phyloP scores from a whole-genome alignment of 2,329 filamentous ascomycete species.

The Knoxdaviesia proteae region DNA sequence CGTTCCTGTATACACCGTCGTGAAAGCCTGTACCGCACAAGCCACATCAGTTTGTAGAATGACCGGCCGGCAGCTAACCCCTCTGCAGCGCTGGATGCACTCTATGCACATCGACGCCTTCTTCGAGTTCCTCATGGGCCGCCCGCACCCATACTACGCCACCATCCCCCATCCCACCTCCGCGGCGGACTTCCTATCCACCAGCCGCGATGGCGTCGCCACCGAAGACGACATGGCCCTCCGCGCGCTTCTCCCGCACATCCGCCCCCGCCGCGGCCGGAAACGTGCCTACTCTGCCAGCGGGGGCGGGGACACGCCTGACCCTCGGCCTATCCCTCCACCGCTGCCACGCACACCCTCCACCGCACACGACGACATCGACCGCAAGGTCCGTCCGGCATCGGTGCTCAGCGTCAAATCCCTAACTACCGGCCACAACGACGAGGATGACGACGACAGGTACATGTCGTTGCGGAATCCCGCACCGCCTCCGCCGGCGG shows the following conservation, averaged over 20 bases:
- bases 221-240: slow-evolving; percentile 79
- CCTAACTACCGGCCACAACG: background rate
- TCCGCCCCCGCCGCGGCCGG: slow-evolving; percentile 37
- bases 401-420: slow-evolving; percentile 14
- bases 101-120: slow-evolving; percentile 91
- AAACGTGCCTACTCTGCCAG: slow-evolving; percentile 24
- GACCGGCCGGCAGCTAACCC: background rate
- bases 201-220: slow-evolving; percentile 57
- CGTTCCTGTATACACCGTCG: no score
- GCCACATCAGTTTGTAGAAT: no score
- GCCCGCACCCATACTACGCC: slow-evolving; percentile 53
- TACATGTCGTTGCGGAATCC: slow-evolving; percentile 16
- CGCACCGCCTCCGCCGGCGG: slow-evolving; percentile 17
- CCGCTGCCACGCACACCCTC: slow-evolving; percentile 44
- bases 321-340: slow-evolving; percentile 23
- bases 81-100: slow-evolving; percentile 72
- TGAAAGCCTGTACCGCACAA: no score
- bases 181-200: slow-evolving; percentile 16
- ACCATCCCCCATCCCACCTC: slow-evolving; percentile 46
- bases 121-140: slow-evolving; percentile 62
- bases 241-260: slow-evolving; percentile 63
- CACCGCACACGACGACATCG: slow-evolving; percentile 19
- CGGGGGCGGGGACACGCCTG: slow-evolving; percentile 27
- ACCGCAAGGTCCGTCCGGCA: slow-evolving; percentile 7
- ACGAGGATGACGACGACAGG: background rate